Percentiles rank a stretch among this genome's conserved stretches.
phyloP scores from a whole-genome alignment of 768 basidiomycete genomes.

The Lentinula edodes region DNA sequence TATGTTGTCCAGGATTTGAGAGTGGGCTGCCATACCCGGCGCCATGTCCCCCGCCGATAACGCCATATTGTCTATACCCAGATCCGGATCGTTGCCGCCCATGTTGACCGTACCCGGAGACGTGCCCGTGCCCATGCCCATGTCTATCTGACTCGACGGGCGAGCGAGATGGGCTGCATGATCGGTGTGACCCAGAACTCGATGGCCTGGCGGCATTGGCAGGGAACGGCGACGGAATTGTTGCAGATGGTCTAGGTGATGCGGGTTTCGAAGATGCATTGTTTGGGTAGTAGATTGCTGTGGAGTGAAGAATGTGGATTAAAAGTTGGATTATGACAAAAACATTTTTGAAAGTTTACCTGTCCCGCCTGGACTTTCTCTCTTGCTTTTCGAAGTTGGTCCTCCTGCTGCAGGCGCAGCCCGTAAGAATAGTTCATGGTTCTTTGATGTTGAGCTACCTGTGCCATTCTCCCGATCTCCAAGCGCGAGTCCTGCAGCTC shows the following conservation, averaged over 20 bases:
- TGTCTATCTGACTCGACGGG: background rate
- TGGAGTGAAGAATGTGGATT: background rate
- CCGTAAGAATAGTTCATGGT: constrained; percentile 1
- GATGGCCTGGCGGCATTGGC: background rate
- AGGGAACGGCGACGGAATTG: constrained; percentile 4
- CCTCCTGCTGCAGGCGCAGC: constrained; percentile 6
- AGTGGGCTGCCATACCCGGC: background rate
- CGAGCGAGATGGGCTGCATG: background rate
- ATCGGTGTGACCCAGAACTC: background rate
- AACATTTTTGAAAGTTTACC: background rate
- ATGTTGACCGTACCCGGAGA: background rate
- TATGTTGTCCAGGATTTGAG: background rate
- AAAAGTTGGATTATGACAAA: background rate
- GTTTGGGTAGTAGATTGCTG: background rate
- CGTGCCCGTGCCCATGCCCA: background rate
- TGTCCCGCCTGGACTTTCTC: background rate
- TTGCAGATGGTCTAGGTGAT: constrained; percentile 1
- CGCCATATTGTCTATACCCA: background rate
- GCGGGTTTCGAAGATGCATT: background rate
- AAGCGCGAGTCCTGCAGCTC: constrained; percentile 7
- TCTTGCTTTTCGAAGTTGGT: background rate
- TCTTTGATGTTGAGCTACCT: background rate
- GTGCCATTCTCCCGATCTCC: background rate
- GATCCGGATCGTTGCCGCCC: background rate
- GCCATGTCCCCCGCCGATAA: background rate